Evolutionary conservation across 202 grass and related monocot species (phyloP).

Genomic region (Musa balbisiana): DNA sequence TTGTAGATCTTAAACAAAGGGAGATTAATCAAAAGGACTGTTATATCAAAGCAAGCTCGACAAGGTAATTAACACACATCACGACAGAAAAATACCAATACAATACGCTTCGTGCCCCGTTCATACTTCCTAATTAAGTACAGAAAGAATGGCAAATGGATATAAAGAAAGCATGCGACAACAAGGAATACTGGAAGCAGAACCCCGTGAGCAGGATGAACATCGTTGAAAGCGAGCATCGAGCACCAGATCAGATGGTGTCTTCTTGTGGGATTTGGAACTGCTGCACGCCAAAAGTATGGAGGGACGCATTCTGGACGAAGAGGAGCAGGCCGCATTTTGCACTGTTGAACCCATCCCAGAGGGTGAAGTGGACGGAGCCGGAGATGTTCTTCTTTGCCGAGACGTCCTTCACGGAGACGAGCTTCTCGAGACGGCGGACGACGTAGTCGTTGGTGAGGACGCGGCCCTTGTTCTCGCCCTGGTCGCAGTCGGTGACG

Average conservation of each 20-base stretch:
- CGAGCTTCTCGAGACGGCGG: slow-evolving; percentile 68
- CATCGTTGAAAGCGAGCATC: no score
- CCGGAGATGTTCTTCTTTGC: slow-evolving; percentile 63
- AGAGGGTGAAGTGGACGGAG: slow-evolving; percentile 52
- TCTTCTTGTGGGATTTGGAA: slow-evolving; percentile 49
- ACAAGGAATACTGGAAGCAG: no score
- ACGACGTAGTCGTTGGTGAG: slow-evolving; percentile 80
- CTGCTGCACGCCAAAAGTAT: slow-evolving; percentile 79
- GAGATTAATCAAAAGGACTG: no score
- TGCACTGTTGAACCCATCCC: slow-evolving; percentile 64
- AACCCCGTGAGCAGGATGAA: no score
- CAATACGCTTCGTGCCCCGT: no score
- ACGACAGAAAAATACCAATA: no score
- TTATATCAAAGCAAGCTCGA: no score
- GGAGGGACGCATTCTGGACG: slow-evolving; percentile 64
- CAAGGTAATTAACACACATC: no score
- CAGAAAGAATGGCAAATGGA: no score
- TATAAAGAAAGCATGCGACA: no score
- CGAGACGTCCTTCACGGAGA: slow-evolving; percentile 41
- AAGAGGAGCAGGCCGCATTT: slow-evolving; percentile 75
- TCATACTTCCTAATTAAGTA: no score
- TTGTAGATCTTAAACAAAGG: no score
- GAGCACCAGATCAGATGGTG: slow-evolving; percentile 29
- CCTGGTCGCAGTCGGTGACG: slow-evolving; percentile 60
- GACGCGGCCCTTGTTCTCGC: slow-evolving; percentile 72